Conservation (phyloP, 176 grass and related monocot genomes). For the Saccharum officinarum region DNA sequence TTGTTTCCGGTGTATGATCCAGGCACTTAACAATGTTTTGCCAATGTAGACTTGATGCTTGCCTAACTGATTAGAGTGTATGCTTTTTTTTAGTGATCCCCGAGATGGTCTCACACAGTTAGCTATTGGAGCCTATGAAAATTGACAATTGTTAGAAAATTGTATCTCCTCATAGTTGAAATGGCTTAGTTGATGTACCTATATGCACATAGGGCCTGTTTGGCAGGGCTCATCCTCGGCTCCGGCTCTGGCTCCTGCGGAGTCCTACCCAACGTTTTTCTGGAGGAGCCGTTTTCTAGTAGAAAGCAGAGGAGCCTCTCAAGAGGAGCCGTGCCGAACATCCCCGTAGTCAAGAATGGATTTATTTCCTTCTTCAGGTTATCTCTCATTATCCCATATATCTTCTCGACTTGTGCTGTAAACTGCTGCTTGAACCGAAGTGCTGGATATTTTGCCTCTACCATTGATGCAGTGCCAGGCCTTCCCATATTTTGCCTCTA, state of each 20-base stretch:
- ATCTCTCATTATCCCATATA: constrained; percentile 82
- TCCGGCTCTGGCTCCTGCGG: too few species aligned
- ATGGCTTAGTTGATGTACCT: constrained; percentile 47
- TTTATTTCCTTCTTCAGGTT: constrained; percentile 88
- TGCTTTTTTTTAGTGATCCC: constrained; percentile 69
- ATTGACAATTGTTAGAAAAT: neutral
- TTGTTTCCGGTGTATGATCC: constrained; percentile 52
- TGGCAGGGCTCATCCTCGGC: too few species aligned
- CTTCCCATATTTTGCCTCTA: too few species aligned
- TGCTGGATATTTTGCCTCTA: too few species aligned
- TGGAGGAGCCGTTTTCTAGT: too few species aligned
- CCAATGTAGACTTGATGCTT: constrained; percentile 80
- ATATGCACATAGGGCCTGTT: constrained; percentile 53
- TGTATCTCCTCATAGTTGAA: neutral
- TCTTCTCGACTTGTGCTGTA: constrained; percentile 90
- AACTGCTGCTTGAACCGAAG: constrained; percentile 39
- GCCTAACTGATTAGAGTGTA: constrained; percentile 70
- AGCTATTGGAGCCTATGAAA: too few species aligned
- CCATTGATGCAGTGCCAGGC: too few species aligned
- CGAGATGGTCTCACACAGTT: constrained; percentile 43
- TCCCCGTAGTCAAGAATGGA: constrained; percentile 71
- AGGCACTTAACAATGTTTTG: constrained; percentile 73
- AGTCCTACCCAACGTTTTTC: too few species aligned
- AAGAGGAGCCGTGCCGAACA: too few species aligned
- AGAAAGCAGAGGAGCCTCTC: too few species aligned